Evolutionary conservation across 306 rosid genomes (phyloP).

Genomic region (Cucumis hystrix): DNA sequence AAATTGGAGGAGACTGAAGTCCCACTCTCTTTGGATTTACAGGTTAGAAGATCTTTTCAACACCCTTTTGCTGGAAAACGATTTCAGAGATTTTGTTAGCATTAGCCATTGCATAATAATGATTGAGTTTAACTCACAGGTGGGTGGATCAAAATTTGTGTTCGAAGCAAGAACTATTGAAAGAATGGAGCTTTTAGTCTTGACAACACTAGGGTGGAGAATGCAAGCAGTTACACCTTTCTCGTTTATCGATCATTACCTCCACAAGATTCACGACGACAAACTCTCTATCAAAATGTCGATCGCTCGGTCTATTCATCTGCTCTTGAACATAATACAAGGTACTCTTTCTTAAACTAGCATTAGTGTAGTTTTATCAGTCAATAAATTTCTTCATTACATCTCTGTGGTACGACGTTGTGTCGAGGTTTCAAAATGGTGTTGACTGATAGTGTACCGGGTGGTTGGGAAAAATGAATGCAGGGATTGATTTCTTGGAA

Average conservation of each 20-base stretch:
- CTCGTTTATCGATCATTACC: slow-evolving; percentile 66
- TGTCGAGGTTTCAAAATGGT: neutral
- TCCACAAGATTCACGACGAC: slow-evolving; percentile 47
- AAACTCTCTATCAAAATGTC: slow-evolving; percentile 26
- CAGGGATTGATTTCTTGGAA: slow-evolving; percentile 91
- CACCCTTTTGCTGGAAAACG: neutral
- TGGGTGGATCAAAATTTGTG: slow-evolving; percentile 59
- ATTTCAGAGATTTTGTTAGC: neutral
- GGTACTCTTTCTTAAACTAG: slow-evolving; percentile 25
- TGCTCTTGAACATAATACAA: slow-evolving; percentile 35
- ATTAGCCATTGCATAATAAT: neutral
- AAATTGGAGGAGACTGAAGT: slow-evolving; percentile 79
- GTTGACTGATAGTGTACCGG: slow-evolving; percentile 11
- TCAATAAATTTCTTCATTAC: neutral
- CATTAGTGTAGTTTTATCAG: neutral
- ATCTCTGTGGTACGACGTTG: neutral
- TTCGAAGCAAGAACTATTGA: slow-evolving; percentile 83
- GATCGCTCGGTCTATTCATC: slow-evolving; percentile 36
- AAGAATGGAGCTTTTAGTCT: slow-evolving; percentile 90
- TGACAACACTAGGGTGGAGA: slow-evolving; percentile 83
- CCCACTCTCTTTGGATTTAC: slow-evolving; percentile 63
- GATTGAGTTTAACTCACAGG: slow-evolving; percentile 26
- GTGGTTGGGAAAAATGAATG: slow-evolving; percentile 42
- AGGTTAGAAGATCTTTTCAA: slow-evolving; percentile 27
- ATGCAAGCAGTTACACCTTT: slow-evolving; percentile 88